These are phyloP conservation scores for Talaromyces verruculosus DNA, from an alignment of 2,329 filamentous ascomycete genomes.

Conservation along the genomic window DNA sequence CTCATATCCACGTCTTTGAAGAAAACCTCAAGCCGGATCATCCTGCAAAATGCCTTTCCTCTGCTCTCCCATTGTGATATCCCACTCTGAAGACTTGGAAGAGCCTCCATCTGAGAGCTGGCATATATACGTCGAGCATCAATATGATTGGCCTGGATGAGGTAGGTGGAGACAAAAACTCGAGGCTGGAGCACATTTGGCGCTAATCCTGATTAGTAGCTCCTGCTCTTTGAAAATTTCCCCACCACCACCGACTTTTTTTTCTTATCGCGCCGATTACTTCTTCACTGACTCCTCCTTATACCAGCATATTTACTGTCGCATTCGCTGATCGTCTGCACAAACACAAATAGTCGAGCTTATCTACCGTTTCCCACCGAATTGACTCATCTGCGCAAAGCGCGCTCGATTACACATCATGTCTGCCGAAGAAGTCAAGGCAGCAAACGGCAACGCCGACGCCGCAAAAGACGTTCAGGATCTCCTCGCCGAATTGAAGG, in stretches of 20 bases:
- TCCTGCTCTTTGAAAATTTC: constrained; percentile 18
- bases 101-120: background rate
- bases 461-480: constrained; percentile 50
- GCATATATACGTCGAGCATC: background rate
- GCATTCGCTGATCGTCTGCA: background rate
- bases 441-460: constrained; percentile 39
- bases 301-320: background rate
- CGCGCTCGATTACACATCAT: constrained; percentile 27
- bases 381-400: constrained; percentile 17
- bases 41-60: background rate
- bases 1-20: background rate
- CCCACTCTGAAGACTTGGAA: too few relatives aligned
- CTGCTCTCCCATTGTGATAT: background rate
- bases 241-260: constrained; percentile 16
- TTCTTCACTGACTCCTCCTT: background rate
- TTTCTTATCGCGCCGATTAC: constrained; percentile 20
- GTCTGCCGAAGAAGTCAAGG: constrained; percentile 41
- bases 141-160: background rate
- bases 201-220: constrained; percentile 19
- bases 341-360: background rate
- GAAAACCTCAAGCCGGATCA: background rate
- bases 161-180: background rate
- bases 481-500: constrained; percentile 48
- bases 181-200: background rate
- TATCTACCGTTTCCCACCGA: background rate